Percentiles rank a stretch among this genome's conserved stretches.
Evolutionary conservation across 345 rosid species (phyloP).

Genomic region (Microcos paniculata): DNA sequence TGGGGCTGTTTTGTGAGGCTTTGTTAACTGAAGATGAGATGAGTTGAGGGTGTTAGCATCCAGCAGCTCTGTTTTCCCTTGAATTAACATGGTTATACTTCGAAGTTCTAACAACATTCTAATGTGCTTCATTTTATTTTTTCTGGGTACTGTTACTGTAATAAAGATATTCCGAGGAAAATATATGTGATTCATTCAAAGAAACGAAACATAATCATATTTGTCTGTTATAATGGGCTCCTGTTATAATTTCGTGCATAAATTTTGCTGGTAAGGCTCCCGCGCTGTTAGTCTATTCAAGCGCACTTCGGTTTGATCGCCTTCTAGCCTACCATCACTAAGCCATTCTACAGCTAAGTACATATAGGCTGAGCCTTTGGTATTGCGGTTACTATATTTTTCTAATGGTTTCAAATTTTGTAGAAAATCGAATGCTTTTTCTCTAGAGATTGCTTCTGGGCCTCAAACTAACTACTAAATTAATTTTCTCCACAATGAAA

Average conservation of each 20-base stretch:
- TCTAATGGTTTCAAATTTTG: neutral
- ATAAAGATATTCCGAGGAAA: neutral
- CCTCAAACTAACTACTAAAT: neutral
- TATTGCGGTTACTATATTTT: neutral
- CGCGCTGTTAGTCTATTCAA: too few species aligned
- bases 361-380: neutral
- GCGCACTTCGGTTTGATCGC: too few species aligned
- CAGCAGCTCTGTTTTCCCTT: neutral
- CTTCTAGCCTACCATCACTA: neutral
- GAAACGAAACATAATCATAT: neutral
- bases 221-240: neutral
- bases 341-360: neutral
- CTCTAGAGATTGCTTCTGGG: neutral
- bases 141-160: neutral
- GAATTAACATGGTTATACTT: constrained; percentile 2
- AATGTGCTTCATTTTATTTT: neutral
- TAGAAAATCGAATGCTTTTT: neutral
- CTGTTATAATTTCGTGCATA: too few species aligned
- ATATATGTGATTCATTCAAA: neutral
- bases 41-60: neutral
- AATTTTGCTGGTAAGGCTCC: neutral
- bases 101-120: neutral
- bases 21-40: neutral
- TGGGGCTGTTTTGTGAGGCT: neutral
- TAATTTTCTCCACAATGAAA: constrained; percentile 2